Conservation (phyloP, 2,329 filamentous ascomycete genomes). For the Daldinia sp. region DNA sequence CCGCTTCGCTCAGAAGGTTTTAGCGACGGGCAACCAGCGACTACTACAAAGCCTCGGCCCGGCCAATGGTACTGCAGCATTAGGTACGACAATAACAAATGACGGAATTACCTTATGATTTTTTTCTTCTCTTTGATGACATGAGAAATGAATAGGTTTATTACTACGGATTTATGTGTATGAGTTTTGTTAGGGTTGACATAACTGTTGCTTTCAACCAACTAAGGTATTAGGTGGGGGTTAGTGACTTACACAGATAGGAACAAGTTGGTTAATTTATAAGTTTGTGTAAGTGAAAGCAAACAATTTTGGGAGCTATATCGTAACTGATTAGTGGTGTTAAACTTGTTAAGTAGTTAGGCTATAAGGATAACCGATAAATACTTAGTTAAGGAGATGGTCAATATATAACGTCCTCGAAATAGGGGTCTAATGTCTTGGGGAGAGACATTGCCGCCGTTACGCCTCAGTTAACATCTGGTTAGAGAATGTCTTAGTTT, state of each 20-base stretch:
- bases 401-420: background rate
- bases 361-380: background rate
- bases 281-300: background rate
- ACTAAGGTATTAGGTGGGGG: background rate
- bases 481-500: conserved; percentile 25
- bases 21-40: conserved; percentile 13
- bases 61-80: conserved; percentile 20
- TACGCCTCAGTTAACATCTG: conserved; percentile 13
- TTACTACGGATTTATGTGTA: background rate
- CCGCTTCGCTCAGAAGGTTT: conserved; percentile 8
- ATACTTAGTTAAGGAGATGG: background rate
- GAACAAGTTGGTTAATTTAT: too few relatives aligned
- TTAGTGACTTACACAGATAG: too few relatives aligned
- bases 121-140: background rate
- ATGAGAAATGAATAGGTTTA: background rate
- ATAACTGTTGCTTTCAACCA: background rate
- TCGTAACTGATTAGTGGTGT: background rate
- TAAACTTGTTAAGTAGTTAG: background rate
- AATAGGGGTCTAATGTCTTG: conserved; percentile 21
- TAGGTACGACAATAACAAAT: conserved; percentile 34
- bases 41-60: conserved; percentile 1
- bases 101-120: background rate
- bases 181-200: background rate
- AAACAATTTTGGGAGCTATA: background rate
- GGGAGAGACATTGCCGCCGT: conserved; percentile 10